These are phyloP conservation scores for Mortierella sp. DNA, from an alignment of 371 early-diverging fungal species.

Conservation along the genomic window DNA sequence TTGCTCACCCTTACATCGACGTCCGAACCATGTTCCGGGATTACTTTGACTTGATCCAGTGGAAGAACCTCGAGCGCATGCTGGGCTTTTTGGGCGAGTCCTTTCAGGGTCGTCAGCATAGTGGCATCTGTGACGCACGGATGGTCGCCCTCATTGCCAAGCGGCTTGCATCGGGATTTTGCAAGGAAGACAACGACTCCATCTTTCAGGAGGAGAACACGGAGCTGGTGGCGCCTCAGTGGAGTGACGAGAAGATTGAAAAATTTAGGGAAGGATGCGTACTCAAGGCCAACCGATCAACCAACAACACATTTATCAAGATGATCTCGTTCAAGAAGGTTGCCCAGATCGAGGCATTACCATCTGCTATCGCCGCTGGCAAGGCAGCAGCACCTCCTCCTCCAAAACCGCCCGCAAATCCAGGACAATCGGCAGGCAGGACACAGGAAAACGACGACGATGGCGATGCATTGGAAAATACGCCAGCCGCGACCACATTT, in stretches of 20 bases:
- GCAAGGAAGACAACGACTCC: constrained; percentile 31
- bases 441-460: background rate
- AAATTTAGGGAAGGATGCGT: constrained; percentile 61
- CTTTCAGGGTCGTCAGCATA: constrained; percentile 83
- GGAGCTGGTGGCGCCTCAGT: constrained; percentile 15
- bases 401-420: background rate
- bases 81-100: constrained; percentile 65
- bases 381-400: background rate
- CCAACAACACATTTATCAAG: constrained; percentile 30
- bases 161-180: constrained; percentile 37
- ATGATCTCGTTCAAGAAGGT: constrained; percentile 36
- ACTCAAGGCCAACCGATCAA: constrained; percentile 61
- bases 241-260: constrained; percentile 21
- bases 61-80: constrained; percentile 75
- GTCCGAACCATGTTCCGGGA: constrained; percentile 65
- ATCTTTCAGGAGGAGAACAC: constrained; percentile 24
- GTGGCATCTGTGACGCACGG: constrained; percentile 85
- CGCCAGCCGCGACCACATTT: background rate
- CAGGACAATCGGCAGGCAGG: background rate
- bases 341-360: constrained; percentile 16
- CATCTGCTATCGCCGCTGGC: background rate
- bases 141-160: constrained; percentile 75
- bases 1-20: constrained; percentile 75
- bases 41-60: constrained; percentile 61
- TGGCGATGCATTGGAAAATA: background rate